Base-by-base conservation (phyloP, 2,329 filamentous ascomycete genomes). In the Ceratocystis ficicola region DNA sequence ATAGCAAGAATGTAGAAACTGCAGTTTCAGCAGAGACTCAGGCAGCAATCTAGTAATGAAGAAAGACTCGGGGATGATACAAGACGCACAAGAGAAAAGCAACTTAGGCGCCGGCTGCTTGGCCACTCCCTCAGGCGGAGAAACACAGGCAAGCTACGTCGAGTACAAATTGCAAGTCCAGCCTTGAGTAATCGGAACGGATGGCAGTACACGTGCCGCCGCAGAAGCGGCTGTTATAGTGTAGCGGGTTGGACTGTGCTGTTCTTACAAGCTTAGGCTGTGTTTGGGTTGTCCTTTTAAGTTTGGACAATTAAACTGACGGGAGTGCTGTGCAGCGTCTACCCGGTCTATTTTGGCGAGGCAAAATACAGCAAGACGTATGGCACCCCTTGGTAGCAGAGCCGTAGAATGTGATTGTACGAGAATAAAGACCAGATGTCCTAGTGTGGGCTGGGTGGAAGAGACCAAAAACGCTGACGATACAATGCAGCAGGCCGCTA, bases 91-190 rank as follows among this genome's bases (percentile, higher is more conserved):
- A 25, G 52, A n/a, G 15, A 6, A 59, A n/a, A 32, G 17, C 22
- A n/a, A 30, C 4, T 15, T 30, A 22, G 17, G 17, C 52, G 22
- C 52, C 28, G 52, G 7, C 32, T 59, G 15, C 28, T 17, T 30
- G 12, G n/a, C 15, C 52, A 59, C 52, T 17, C 17, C 52, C 22
- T 8, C 28, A 59, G 28, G 30, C 28, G 52, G 28, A 17, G 8
- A 59, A 30, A 59, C 8, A 25, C n/a, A 25, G 15, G 1, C 52
- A 59, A 30, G 10, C 25, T 59, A 10, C 6, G 52, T 17, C 52
- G 25, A 59, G 52, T 30, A 59, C 32, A n/a, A 30, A 59, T 30
- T 59, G 25, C 52, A 59, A 36, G 52, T n/a, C 12, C 52, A n/a
- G 12, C 12, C 5, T 17, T 30, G 25, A 32, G 52, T 17, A 30